Evolutionary conservation across 1,284 basidiomycete species (phyloP), one percentile per base, ranked within the genome.

Genomic region (Ganoderma meredithae): DNA sequence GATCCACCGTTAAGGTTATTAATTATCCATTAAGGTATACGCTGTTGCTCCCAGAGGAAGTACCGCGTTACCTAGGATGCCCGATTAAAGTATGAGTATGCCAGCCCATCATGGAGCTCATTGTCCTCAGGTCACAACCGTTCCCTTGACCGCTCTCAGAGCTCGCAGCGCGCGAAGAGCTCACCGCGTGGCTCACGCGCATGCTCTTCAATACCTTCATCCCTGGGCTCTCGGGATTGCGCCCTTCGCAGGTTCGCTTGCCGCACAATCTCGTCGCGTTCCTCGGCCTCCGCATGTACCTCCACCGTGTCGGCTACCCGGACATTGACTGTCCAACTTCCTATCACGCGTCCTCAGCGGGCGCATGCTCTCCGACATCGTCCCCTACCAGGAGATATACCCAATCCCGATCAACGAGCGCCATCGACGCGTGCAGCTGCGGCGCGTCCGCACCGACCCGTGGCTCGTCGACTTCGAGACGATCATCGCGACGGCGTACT

Each of bases 241-340:
- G 60, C 12, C 77, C 76, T 13, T 63, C 47, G 68, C 76, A 80
- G 63, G 73, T 83, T 63, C 79, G 76, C 31, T 74, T 79, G 69
- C 79, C 84, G 61, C 80, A 80, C 72, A 81, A 79, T 66, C 74
- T 83, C 61, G 78, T 79, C 61, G 76, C 78, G 22, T 78, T 82
- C 75, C 66, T 80, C 61, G 70, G 75, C 56, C 74, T 85, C 41
- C 76, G 83, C 66, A 73, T 81, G 55, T 78, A 80, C 68, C 78
- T 81, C 56, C 74, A 79, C 68, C 71, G 75, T 41, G 79, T 83
- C 60, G 79, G 79, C 19, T 81, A 78, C 71, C 77, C 15, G 71
- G 71, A 47, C 79, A 80, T 66, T 81, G 78, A 80, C 77, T 83
- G 15, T 74, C 76, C 49, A 80, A 81, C 9, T 79, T 78, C 71